These are phyloP conservation scores for Chlorella vulgaris DNA, from an alignment of 139 green algal species.

Conservation along the genomic window DNA sequence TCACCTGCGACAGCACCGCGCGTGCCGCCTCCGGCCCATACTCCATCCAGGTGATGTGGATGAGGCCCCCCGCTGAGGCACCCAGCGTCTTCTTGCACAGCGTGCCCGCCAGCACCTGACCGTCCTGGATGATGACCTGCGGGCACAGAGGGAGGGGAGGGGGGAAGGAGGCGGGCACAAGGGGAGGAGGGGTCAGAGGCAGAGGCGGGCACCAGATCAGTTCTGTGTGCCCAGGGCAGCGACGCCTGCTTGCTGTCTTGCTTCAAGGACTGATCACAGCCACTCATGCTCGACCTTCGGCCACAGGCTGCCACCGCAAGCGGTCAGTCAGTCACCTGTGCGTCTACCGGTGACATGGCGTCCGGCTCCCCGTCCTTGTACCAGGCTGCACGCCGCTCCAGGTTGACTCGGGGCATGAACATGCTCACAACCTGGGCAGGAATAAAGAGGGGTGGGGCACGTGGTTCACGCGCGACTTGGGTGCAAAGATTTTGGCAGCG, in stretches of 20 bases:
- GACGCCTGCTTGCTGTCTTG: no score
- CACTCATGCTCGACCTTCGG: not conserved
- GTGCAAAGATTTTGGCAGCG: no score
- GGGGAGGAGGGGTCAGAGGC: not conserved
- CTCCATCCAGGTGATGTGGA: slow-evolving; percentile 97
- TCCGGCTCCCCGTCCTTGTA: slow-evolving; percentile 83
- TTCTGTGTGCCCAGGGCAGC: no score
- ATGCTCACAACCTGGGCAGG: slow-evolving; percentile 72
- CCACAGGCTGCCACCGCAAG: not conserved
- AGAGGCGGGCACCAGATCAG: not conserved
- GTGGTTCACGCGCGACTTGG: no score
- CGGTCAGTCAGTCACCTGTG: slow-evolving; percentile 66
- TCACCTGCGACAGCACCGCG: slow-evolving; percentile 72
- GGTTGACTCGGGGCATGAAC: slow-evolving; percentile 89
- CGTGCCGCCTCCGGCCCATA: slow-evolving; percentile 87
- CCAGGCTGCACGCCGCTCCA: slow-evolving; percentile 82
- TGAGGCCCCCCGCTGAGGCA: slow-evolving; percentile 77
- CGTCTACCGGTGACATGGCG: slow-evolving; percentile 87
- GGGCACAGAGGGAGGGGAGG: not conserved
- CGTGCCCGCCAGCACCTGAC: slow-evolving; percentile 85
- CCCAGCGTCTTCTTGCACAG: slow-evolving; percentile 98
- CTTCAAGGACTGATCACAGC: no score
- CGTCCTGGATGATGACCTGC: slow-evolving; percentile 92
- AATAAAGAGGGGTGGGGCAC: no score
- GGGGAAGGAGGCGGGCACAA: not conserved